Evolutionary conservation across 1,284 basidiomycete species (phyloP), one percentile per base, ranked within the genome.

Genomic region (Ceratobasidium sp.): DNA sequence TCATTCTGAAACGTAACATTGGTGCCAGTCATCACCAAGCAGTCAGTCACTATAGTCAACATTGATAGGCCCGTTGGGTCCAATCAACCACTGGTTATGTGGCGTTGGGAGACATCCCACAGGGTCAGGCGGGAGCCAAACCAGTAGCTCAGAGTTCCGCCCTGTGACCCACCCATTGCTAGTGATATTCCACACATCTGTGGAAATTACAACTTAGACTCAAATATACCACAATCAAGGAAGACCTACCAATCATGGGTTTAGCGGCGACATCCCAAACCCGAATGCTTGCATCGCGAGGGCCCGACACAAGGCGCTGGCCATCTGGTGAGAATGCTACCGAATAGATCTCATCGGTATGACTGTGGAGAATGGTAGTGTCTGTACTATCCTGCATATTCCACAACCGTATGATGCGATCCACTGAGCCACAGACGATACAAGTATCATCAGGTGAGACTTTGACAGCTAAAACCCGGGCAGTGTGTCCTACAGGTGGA

Each of bases 381-480:
- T 10, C 7, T 17, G 4, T 29, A 25, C 20, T 2, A 4, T 22
- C 31, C 8, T 50, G 47, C 47, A 15, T 4, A 50, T 50, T 29
- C 47, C 47, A 50, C 4, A 50, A 27, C 25, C 47, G 47, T 8
- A 50, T 4, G 4, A 15, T 50, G 3, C 4, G 2, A 4, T 13
- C 20, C 8, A 10, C 4, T 10, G 10, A 13, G 10, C 47, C 47
- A 25, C 22, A 50, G 3, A 50, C 17, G n/a, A 50, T 13, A 17
- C 17, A 6, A n/a, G 4, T 47, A 17, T 22, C 43, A 22, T 47
- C 43, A 47, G 43, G 71, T 15, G 71, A 72, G 31, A 67, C 56
- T 12, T 32, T 31, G 12, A 58, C 42, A 17, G 64, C 68, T n/a
- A 32, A 40, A 25, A 68, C 50, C 5, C 43, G 17, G 13, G 17